A percentile compares a stretch with the other conserved stretches of the same genome.
These are phyloP conservation scores for Wickerhamiella lipophila DNA, from an alignment of 805 yeast species.

Conservation along the genomic window DNA sequence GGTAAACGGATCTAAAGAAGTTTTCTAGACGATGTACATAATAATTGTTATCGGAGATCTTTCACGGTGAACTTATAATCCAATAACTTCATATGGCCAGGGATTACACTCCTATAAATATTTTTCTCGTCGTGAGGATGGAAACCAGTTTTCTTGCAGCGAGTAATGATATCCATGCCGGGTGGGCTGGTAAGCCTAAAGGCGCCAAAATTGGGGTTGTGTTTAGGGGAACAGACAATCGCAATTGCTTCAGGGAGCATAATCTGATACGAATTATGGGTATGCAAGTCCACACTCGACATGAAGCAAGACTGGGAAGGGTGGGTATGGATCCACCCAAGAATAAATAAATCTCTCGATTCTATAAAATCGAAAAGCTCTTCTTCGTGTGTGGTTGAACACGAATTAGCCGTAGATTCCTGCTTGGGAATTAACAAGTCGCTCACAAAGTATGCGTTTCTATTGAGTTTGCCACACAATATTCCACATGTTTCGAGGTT, in stretches of 20 bases:
- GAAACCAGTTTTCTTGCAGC: constrained; percentile 40
- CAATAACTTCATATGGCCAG: constrained; percentile 18
- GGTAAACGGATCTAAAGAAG: too few relatives aligned
- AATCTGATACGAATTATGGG: constrained; percentile 54
- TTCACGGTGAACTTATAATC: constrained; percentile 24
- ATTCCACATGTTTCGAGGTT: constrained; percentile 57
- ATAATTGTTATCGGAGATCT: constrained; percentile 34
- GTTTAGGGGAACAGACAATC: constrained; percentile 48
- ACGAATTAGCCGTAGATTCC: constrained; percentile 49
- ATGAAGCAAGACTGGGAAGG: constrained; percentile 62
- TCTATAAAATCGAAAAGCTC: constrained; percentile 44
- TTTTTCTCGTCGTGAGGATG: constrained; percentile 48
- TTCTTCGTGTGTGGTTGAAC: constrained; percentile 50
- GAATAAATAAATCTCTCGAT: constrained; percentile 42
- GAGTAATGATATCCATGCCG: constrained; percentile 43
- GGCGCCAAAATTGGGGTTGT: constrained; percentile 39
- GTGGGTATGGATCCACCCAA: constrained; percentile 68
- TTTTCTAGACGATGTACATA: neutral
- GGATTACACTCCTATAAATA: constrained; percentile 31
- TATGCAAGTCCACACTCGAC: constrained; percentile 54
- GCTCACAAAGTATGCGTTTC: constrained; percentile 52
- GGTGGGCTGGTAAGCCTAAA: constrained; percentile 56
- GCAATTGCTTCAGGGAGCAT: constrained; percentile 62
- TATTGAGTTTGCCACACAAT: constrained; percentile 46
- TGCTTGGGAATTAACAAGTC: constrained; percentile 52